Evolutionary conservation across 192 early-diverging fungal species (phyloP), one percentile per base, ranked within the genome.

Genomic region (Coemansia sp.): DNA sequence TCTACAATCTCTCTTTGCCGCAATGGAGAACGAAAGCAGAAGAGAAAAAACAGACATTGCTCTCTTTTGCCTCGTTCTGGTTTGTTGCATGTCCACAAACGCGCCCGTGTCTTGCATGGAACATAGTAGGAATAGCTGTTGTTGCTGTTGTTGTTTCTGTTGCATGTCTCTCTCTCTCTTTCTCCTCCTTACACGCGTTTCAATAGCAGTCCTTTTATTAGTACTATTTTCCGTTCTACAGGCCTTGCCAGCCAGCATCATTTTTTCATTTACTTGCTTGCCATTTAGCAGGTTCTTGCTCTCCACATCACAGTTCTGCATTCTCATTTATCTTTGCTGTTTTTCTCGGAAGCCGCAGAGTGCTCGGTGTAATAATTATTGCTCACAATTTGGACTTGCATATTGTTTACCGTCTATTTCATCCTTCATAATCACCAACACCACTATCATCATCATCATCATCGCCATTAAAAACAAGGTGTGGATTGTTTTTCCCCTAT

Each of bases 281-380:
- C 32, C 4, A 32, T 32, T 32, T 32, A 4, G 32, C 32, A 32
- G 32, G 51, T 22, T 8, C 51, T 11, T 54, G 51, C 14, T 25
- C 51, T 54, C 17, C 51, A 54, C 51, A 54, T 54, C 51, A 54
- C 32, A 4, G 32, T 54, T 54, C 51, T 54, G 51, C 51, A 54
- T 54, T 22, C 20, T 25, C 22, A 12, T 22, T 25, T 25, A 12
- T 54, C 1, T 25, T 25, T 22, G 20, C 51, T 54, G 20, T 11
- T 14, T 54, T 54, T 25, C 12, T 54, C 10, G 4, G 12, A 53
- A 25, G 20, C 51, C 1, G 20, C 51, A 25, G 51, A 25, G 51
- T 32, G 32, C 32, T 32, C 20, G 25, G 51, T 22, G 22, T 22
- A 3, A 20, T 54, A 54, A 20, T 54, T 54, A 54, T 54, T 54